These are phyloP conservation scores for Wallemia ichthyophaga DNA, from an alignment of 1,284 basidiomycete genomes.

Conservation along the genomic window DNA sequence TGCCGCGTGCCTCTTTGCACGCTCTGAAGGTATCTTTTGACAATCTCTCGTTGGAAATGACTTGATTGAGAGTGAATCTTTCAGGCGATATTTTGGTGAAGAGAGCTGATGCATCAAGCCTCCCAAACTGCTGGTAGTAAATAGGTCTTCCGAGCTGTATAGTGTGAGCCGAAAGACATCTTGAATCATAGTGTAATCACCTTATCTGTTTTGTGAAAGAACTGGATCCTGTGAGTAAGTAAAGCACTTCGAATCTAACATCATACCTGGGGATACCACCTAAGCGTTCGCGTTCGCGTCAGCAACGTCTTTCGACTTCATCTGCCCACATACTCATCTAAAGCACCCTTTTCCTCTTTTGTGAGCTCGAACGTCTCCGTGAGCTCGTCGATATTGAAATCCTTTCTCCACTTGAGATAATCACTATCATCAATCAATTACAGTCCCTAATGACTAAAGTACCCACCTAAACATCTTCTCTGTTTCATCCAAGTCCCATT, in stretches of 20 bases:
- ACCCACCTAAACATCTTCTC: background rate
- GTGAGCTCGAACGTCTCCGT: background rate
- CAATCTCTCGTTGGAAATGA: background rate
- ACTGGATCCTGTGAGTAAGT: background rate
- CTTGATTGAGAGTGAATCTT: background rate
- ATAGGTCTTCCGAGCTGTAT: background rate
- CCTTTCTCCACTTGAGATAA: background rate
- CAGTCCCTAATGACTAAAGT: background rate
- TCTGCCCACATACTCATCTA: background rate
- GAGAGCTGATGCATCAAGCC: background rate
- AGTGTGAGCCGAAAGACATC: background rate
- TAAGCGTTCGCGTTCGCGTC: no score
- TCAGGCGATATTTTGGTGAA: background rate
- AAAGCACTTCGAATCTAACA: background rate
- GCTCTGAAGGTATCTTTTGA: background rate
- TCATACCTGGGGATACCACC: background rate
- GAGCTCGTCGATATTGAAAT: background rate
- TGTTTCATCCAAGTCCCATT: background rate
- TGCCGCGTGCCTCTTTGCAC: background rate
- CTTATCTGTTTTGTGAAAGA: background rate
- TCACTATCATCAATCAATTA: background rate
- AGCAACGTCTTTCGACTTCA: no score
- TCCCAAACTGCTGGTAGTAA: background rate
- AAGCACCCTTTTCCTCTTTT: background rate
- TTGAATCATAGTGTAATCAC: background rate